A percentile compares a stretch with the other conserved stretches of the same genome.
phyloP scores from a whole-genome alignment of 2,329 filamentous ascomycete species.

The Curvularia spicifera region DNA sequence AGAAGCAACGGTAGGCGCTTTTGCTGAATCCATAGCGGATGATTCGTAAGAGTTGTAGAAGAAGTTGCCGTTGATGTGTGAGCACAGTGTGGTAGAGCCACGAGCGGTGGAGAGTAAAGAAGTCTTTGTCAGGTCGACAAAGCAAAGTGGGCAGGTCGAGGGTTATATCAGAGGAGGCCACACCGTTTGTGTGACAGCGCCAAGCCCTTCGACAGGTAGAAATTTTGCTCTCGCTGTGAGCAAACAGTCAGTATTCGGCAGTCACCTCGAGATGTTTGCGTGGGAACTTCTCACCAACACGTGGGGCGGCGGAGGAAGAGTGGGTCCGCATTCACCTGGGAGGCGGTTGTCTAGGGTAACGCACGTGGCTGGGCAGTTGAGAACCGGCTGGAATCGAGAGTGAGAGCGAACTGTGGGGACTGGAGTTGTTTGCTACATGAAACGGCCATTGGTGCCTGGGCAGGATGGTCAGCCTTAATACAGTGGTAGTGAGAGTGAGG shows the following conservation, averaged over 20 bases:
- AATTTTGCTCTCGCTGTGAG: background rate
- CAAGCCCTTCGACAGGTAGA: background rate
- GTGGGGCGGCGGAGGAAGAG: background rate
- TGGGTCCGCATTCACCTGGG: background rate
- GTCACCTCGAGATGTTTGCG: background rate
- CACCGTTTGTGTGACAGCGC: background rate
- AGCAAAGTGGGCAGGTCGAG: background rate
- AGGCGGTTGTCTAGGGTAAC: background rate
- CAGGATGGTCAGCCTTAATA: background rate
- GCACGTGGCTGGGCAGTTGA: too few relatives aligned
- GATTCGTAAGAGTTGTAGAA: background rate
- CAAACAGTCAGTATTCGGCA: background rate
- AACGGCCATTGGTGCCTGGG: background rate
- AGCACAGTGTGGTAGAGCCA: background rate
- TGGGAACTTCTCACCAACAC: too few relatives aligned
- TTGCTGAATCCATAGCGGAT: conserved; percentile 1
- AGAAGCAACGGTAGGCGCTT: conserved; percentile 14
- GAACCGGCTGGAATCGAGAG: background rate
- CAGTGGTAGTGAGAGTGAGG: background rate
- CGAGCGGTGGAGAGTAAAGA: background rate
- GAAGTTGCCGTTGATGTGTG: background rate
- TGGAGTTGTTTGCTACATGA: background rate
- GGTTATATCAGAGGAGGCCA: background rate
- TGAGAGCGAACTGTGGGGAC: background rate
- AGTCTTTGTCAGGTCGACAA: background rate